These are phyloP conservation scores for Leishmania braziliensis DNA, from an alignment of 208 protist genomes.

Conservation along the genomic window DNA sequence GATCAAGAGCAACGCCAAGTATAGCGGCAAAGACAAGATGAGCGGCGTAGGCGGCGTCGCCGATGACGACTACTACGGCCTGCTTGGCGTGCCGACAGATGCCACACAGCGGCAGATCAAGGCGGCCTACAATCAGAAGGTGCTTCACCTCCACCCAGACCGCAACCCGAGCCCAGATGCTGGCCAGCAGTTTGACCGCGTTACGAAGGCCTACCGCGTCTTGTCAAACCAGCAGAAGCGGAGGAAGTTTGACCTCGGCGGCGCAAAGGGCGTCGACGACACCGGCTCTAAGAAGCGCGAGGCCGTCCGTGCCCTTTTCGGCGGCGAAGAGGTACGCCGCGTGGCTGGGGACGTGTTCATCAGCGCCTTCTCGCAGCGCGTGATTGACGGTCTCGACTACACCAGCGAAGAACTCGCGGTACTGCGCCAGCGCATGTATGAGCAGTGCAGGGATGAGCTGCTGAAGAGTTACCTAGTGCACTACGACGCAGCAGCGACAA, in stretches of 20 bases:
- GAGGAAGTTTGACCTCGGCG: slow-evolving; percentile 97
- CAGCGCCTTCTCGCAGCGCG: slow-evolving; percentile 77
- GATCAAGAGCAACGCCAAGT: slow-evolving; percentile 26
- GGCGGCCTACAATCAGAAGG: slow-evolving; percentile 84
- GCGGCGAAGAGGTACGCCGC: slow-evolving; percentile 57
- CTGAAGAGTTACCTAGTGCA: slow-evolving; percentile 53
- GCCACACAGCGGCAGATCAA: slow-evolving; percentile 85
- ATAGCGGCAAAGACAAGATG: slow-evolving; percentile 19
- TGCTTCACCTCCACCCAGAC: slow-evolving; percentile 91
- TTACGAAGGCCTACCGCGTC: slow-evolving; percentile 97
- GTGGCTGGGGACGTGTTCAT: slow-evolving; percentile 71
- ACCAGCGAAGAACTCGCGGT: slow-evolving; percentile 78
- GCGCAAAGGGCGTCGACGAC: slow-evolving; percentile 95
- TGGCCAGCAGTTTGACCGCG: slow-evolving; percentile 83
- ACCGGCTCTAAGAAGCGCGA: slow-evolving; percentile 73
- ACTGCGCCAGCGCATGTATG: slow-evolving; percentile 56
- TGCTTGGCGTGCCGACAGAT: slow-evolving; percentile 62
- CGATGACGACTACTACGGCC: slow-evolving; percentile 73
- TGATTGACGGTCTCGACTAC: slow-evolving; percentile 82
- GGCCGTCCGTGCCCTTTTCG: slow-evolving; percentile 76
- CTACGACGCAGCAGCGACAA: slow-evolving; percentile 28
- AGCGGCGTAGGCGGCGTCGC: slow-evolving; percentile 17
- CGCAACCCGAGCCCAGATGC: slow-evolving; percentile 81
- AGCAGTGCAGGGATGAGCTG: slow-evolving; percentile 71
- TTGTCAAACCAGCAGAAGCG: slow-evolving; percentile 95